A percentile compares a stretch with the other conserved stretches of the same genome.
Conservation (phyloP, 2,329 filamentous ascomycete species). For the Pseudohalonectria lignicola region DNA sequence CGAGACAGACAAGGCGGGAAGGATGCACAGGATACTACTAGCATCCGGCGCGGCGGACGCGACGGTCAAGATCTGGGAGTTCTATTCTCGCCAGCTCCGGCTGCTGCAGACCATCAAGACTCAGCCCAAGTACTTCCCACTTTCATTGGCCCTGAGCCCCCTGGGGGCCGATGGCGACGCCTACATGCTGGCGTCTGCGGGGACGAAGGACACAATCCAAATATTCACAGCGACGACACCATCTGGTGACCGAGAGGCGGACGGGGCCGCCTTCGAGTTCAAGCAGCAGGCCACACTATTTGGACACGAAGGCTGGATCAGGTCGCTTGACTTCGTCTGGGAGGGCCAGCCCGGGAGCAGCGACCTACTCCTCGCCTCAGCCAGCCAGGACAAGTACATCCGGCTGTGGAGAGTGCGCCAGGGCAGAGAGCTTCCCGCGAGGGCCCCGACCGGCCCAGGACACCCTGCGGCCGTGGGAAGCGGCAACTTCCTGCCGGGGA, state of each 20-base stretch:
- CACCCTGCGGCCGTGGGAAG: slow-evolving; percentile 40
- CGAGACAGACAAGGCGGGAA: not conserved
- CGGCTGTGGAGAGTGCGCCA: slow-evolving; percentile 80
- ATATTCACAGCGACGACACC: slow-evolving; percentile 39
- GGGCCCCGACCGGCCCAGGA: slow-evolving; percentile 34
- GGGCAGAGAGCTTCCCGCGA: slow-evolving; percentile 52
- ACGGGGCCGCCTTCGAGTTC: slow-evolving; percentile 38
- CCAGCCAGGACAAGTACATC: slow-evolving; percentile 95
- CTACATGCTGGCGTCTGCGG: slow-evolving; percentile 69
- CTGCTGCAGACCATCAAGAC: slow-evolving; percentile 62
- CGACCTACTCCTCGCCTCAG: slow-evolving; percentile 78
- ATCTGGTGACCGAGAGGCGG: slow-evolving; percentile 19
- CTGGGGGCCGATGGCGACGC: slow-evolving; percentile 41
- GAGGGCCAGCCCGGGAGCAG: slow-evolving; percentile 37
- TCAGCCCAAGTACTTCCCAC: slow-evolving; percentile 69
- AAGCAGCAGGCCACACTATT: slow-evolving; percentile 63
- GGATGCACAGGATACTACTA: slow-evolving; percentile 34
- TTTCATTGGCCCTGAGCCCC: slow-evolving; percentile 58
- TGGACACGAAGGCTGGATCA: slow-evolving; percentile 92
- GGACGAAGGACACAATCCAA: slow-evolving; percentile 74
- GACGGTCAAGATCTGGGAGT: slow-evolving; percentile 57
- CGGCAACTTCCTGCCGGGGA: slow-evolving; percentile 51
- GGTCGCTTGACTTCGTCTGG: slow-evolving; percentile 67
- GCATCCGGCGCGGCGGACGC: slow-evolving; percentile 77
- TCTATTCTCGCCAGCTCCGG: slow-evolving; percentile 32